Evolutionary conservation across 805 yeast genomes (phyloP), one percentile per base, ranked within the genome.

Genomic region (Kurtzmaniella cleridarum): DNA sequence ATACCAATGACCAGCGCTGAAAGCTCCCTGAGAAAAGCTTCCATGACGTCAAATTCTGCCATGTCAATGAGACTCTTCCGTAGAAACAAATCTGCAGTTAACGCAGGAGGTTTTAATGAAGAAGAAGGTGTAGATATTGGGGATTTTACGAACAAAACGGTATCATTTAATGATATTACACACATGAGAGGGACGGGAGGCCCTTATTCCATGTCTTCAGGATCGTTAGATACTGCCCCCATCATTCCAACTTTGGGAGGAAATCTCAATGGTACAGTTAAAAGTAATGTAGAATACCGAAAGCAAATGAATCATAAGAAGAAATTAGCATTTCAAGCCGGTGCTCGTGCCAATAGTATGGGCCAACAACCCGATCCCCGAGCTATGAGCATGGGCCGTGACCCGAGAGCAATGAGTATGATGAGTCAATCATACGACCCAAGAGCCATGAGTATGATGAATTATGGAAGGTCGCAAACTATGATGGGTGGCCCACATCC

Each of bases 301-400:
- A 84, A 83, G 48, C 81, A 75, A 47, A 70, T 79, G 72, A 79
- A 81, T 35, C 78, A 76, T 3, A 81, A 78, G 53, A 82, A 79
- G 64, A 84, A 84, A 53, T 51, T 71, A 54, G 75, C 76, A 15
- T 54, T 70, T 47, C 65, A 66, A 13, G 62, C 64, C 9, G 66
- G 76, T 35, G 75, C 79, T 2, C 55, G 73, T 32, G 71, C 74
- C 7, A 6, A 67, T 59, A 62, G 58, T 30, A 59, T 55, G 62
- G 39, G 28, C 29, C 42, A 44, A 31, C 34, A 40, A 41, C 24
- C 31, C 5, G 13, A 18, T 12, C 28, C 29, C 18, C 41, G 41
- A n/a, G 30, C 35, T n/a, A 30, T 30, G 9, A 39, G 34, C 10
- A 35, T 35, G 27, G 36, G 32, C 5, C 37, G 26, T 17, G 47